Evolutionary conservation across 768 basidiomycete genomes (phyloP), one percentile per base, ranked within the genome.

Genomic region (Tricholoma saponaceum): DNA sequence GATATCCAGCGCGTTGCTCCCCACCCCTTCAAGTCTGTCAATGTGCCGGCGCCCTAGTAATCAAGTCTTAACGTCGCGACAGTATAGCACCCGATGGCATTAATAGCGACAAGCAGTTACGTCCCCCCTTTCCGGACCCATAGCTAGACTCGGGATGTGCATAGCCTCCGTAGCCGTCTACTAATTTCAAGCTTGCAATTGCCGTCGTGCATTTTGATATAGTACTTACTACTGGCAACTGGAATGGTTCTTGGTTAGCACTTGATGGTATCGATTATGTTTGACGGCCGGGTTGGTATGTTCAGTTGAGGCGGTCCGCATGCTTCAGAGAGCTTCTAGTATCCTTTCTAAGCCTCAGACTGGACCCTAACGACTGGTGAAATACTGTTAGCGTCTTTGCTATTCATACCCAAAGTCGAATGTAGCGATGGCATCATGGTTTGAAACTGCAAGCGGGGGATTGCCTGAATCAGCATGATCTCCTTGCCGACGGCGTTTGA

Each of bases 401-500:
- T 22, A 43, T 16, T 20, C 41, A 54, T 23, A 28, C 49, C 33
- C 20, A 32, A 32, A 44, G n/a, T n/a, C n/a, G n/a, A n/a, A 32
- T 50, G 35, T 25, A 30, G 53, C 60, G 55, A 65, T 62, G 60
- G 58, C 59, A 64, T 62, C 64, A 62, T 63, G 20, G 25, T 52
- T 25, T 60, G 49, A 37, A 28, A 47, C 20, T 32, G 33, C 30
- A 51, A 32, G 39, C 25, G 39, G 26, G 49, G 35, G 51, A 20
- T 50, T 61, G 57, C 58, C 59, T 44, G 59, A 66, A 69, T 67
- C 67, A 69, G 71, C 65, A 72, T 67, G 64, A 73, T 86, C 81
- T 62, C 84, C 85, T 85, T 85, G 84, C 81, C 83, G 81, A 86
- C 84, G 68, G 69, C 69, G 70, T 71, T 76, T 75, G 75, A 75